These are phyloP conservation scores for Monosporozyma solicola DNA, from an alignment of 805 yeast genomes.

Conservation along the genomic window DNA sequence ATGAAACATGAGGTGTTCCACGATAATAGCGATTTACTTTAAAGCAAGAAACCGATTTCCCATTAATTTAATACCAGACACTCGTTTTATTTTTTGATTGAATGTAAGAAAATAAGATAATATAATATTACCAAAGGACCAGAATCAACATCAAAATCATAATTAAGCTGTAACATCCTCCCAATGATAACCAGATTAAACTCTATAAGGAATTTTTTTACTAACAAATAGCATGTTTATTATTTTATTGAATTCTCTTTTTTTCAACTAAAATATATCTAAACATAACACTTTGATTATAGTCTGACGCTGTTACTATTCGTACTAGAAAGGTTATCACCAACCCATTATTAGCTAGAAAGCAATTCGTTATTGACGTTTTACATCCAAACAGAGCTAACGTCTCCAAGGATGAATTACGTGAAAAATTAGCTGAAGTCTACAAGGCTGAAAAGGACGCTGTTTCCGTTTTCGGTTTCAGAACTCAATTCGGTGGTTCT, in stretches of 20 bases:
- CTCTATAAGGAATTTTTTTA: conserved; percentile 1
- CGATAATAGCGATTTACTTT: too few relatives aligned
- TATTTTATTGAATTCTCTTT: not conserved
- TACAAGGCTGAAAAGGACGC: conserved; percentile 91
- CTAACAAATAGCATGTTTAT: conserved; percentile 10
- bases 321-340: conserved; percentile 98
- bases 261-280: not conserved
- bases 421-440: conserved; percentile 81
- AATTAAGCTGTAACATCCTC: not conserved
- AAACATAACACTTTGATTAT: conserved; percentile 7
- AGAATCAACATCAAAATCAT: too few relatives aligned
- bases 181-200: not conserved
- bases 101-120: too few relatives aligned
- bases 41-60: too few relatives aligned
- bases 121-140: too few relatives aligned
- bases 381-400: conserved; percentile 99
- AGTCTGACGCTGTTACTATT: conserved; percentile 99
- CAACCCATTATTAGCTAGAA: conserved; percentile 98
- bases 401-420: conserved; percentile 98
- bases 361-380: conserved; percentile 99
- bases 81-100: too few relatives aligned
- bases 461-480: conserved; percentile 97
- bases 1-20: too few relatives aligned
- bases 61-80: too few relatives aligned
- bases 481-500: conserved; percentile 99